A percentile compares a stretch with the other conserved stretches of the same genome.
Evolutionary conservation across 139 green algal species (phyloP).

Genomic region (Chlorokybus atmophyticus): DNA sequence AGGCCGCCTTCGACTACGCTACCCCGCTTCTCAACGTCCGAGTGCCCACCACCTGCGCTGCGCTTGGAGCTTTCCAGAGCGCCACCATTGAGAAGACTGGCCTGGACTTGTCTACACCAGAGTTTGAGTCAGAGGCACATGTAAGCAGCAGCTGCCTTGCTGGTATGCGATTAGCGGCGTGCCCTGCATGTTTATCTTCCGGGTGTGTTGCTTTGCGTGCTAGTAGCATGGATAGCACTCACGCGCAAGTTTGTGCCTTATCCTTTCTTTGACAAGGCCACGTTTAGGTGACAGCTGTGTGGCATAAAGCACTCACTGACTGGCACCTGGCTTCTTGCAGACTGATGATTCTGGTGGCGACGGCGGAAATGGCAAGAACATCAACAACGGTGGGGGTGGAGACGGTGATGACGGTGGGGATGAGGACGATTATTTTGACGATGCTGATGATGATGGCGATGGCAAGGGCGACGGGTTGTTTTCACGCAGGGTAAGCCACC

Average conservation of each 20-base stretch:
- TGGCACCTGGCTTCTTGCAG: conserved; percentile 5
- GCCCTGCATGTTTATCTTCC: background rate
- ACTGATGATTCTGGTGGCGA: conserved; percentile 9
- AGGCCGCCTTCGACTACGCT: no score
- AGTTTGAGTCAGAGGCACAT: conserved; percentile 5
- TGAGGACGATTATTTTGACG: conserved; percentile 83
- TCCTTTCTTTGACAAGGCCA: background rate
- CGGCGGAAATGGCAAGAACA: conserved; percentile 10
- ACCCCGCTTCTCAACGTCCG: no score
- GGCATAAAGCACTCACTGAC: background rate
- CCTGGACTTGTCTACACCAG: conserved; percentile 10
- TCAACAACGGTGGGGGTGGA: conserved; percentile 67
- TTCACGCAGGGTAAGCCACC: conserved; percentile 25
- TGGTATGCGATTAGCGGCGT: background rate
- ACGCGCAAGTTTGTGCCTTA: background rate
- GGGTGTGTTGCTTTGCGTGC: no score
- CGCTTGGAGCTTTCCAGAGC: background rate
- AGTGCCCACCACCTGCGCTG: no score
- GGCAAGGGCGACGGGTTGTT: conserved; percentile 56
- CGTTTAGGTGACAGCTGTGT: background rate
- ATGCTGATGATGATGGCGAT: conserved; percentile 41
- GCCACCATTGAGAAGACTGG: conserved; percentile 27
- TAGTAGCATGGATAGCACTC: no score
- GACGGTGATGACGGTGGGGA: conserved; percentile 68
- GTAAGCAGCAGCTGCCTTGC: background rate